Base-by-base conservation (phyloP, 352 stramenopile species). In the Phytophthora sojae region DNA sequence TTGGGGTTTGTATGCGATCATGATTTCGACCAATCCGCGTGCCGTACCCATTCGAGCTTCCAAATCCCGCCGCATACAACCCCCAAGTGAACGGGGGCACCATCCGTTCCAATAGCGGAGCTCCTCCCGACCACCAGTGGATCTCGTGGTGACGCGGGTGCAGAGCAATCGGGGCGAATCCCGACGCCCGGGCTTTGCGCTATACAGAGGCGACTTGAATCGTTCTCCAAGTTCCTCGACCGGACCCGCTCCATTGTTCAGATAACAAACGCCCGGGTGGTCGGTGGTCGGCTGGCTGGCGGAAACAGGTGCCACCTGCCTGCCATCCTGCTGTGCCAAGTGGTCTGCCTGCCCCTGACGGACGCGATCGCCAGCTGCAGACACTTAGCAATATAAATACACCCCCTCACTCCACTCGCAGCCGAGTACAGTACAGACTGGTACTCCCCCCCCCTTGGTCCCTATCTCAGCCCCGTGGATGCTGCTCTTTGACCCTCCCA, bases 401-500 rank as follows among this genome's bases (percentile, higher is more conserved):
- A 35, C 47, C 6, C 19, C 45, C 21, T 1, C 21, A 25, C n/a
- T 19, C 23, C 45, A 57, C 51, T 37, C 29, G 51, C 51, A 19
- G 51, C 8, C 25, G 14, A 57, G 51, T 57, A 57, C 35, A 30
- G 26, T 30, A 30, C 26, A 30, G 26, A 30, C 26, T 30, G 26
- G 29, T 44, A 15, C 35, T 15, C 51, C 6, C 6, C 51, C 6
- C 6, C 47, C n/a, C 60, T 67, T 65, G 58, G 63, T 69, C 73
- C 73, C 72, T 68, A 77, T 75, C 64, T 75, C 65, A 80, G 52
- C 45, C 29, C 66, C 47, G 61, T 78, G 70, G 51, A 80, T 78
- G 74, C 63, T 77, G 39, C 73, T 64, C 25, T 71, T 68, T 67
- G 29, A 49, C 42, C 21, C 59, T 51, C 37, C 49, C 49, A 64